Evolutionary conservation across 306 rosid genomes (phyloP).

Genomic region (Clitoria ternatea): DNA sequence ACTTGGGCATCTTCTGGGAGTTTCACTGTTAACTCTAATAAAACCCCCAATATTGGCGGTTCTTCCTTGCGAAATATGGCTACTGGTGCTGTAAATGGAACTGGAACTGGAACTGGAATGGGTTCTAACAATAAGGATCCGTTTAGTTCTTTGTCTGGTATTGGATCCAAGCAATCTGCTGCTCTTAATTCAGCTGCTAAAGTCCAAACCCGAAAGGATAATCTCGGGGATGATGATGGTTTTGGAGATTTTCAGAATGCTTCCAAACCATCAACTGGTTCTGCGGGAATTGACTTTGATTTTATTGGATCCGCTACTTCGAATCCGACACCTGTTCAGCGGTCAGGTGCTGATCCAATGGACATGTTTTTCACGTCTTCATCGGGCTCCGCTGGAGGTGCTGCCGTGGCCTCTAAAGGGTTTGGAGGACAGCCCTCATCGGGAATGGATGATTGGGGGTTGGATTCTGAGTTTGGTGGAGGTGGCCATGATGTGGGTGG

Average conservation of each 20-base stretch:
- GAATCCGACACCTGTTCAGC: conserved; percentile 41
- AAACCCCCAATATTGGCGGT: conserved; percentile 55
- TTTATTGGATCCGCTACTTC: conserved; percentile 41
- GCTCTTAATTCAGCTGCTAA: conserved; percentile 54
- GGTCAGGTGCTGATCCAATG: conserved; percentile 62
- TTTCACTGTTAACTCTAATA: conserved; percentile 29
- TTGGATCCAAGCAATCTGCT: conserved; percentile 62
- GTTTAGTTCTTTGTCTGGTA: conserved; percentile 74
- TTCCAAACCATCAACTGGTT: conserved; percentile 42
- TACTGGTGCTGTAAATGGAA: conserved; percentile 1
- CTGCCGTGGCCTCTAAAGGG: conserved; percentile 19
- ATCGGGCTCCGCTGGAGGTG: conserved; percentile 36
- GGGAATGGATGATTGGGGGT: conserved; percentile 80
- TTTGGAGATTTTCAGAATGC: conserved; percentile 89
- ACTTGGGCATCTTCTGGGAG: conserved; percentile 52
- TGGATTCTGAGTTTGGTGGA: conserved; percentile 62
- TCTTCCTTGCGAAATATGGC: conserved; percentile 37
- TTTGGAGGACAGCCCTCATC: conserved; percentile 39
- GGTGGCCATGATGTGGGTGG: conserved; percentile 60
- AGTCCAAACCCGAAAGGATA: conserved; percentile 22
- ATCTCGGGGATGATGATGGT: conserved; percentile 37
- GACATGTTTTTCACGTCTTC: conserved; percentile 66
- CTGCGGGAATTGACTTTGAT: conserved; percentile 25
- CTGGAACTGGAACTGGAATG: conserved; percentile 30
- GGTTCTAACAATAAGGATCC: conserved; percentile 63